Conservation (phyloP, 805 yeast species). For the Saturnispora ahearnii region DNA sequence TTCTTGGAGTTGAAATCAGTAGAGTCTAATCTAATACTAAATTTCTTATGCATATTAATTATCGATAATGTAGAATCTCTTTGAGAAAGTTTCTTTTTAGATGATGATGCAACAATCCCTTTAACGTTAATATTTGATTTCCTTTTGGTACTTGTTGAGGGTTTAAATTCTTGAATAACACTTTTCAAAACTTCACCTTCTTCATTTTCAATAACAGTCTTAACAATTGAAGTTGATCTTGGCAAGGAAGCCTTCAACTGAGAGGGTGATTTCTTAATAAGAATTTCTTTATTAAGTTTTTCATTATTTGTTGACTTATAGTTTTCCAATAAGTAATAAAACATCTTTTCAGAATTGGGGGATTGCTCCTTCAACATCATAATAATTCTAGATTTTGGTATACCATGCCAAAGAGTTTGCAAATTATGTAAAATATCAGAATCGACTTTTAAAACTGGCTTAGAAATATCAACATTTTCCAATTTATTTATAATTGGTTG, state of each 20-base stretch:
- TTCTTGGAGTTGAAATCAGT: background rate
- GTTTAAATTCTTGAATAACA: constrained; percentile 9
- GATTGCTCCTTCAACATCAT: constrained; percentile 20
- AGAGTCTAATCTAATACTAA: constrained; percentile 8
- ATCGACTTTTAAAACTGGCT: constrained; percentile 32
- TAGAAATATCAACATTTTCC: constrained; percentile 21
- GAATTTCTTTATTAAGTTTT: constrained; percentile 2
- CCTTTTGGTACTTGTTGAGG: background rate
- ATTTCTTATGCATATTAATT: constrained; percentile 12
- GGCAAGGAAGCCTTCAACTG: constrained; percentile 12
- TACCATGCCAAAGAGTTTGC: constrained; percentile 49
- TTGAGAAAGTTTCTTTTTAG: constrained; percentile 39
- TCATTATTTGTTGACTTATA: constrained; percentile 25
- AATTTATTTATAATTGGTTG: constrained; percentile 11
- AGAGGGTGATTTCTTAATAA: background rate
- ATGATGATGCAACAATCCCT: constrained; percentile 38
- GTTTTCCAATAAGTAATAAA: constrained; percentile 27
- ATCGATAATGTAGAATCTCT: constrained; percentile 12
- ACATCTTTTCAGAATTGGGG: constrained; percentile 29
- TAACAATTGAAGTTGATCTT: constrained; percentile 26
- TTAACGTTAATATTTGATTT: constrained; percentile 21
- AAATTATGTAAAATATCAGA: constrained; percentile 44
- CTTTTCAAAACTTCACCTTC: constrained; percentile 25
- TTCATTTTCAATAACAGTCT: constrained; percentile 28
- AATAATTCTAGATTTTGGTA: constrained; percentile 30